Evolutionary conservation across 805 yeast species (phyloP), one percentile per base, ranked within the genome.

Genomic region (Myxozyma neotropica): DNA sequence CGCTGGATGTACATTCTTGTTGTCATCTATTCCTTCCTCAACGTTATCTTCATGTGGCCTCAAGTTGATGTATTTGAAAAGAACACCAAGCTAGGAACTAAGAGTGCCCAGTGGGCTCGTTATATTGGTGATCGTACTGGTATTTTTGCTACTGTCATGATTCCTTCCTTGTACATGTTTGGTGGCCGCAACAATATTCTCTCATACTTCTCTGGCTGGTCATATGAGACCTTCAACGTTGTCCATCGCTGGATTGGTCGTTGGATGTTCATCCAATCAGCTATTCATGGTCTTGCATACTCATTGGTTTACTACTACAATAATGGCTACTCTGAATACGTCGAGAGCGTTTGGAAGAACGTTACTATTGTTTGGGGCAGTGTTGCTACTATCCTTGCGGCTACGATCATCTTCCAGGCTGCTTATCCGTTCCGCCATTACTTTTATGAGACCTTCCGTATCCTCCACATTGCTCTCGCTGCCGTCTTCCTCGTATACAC

Each of bases 141-240:
- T 1, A 47, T 61, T 27, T 31, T 69, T 15, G 55, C 67, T 0
- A 52, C 66, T 29, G 60, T 45, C 44, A 61, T 55, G 29, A n/a
- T 84, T 57, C 92, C 92, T 0, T 69, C 80, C 4, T 71, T 84
- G 21, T 80, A 81, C 61, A 72, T 87, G 57, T 85, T 88, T 72
- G 89, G 89, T 3, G 86, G 87, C 27, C 77, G 94, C 67, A 89
- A 88, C 71, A 88, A 87, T 68, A 83, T 88, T 21, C 76, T 88
- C 68, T 79, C 81, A 61, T 75, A 75, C 70, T 55, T 86, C 5
- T 80, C 91, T 1, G 89, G 92, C 1, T 78, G 88, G 77, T 71
- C 83, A 0, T 85, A 81, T 65, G 73, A 84, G 17, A 78, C 87
- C 1, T 87, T 88, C 74, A 77, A 83, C 67, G 74, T 77, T 27